Percentiles rank a stretch among this genome's conserved stretches.
phyloP scores from a whole-genome alignment of 192 early-diverging fungal species.

The Coemansia sp. region DNA sequence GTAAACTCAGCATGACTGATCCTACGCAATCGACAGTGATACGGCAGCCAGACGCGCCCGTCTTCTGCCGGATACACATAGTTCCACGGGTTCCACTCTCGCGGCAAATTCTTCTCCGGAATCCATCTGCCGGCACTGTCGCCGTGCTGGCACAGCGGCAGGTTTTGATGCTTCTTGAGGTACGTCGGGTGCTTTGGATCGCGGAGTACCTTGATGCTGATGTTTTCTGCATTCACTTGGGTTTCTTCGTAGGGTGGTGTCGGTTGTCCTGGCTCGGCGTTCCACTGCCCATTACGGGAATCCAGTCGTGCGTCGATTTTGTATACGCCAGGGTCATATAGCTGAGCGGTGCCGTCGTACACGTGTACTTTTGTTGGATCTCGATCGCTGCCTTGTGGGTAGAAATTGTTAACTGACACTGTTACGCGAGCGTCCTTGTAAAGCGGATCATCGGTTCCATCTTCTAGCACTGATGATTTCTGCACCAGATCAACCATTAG shows the following conservation, averaged over 20 bases:
- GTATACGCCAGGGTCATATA: constrained; percentile 37
- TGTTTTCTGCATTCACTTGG: not conserved
- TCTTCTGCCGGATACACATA: constrained; percentile 27
- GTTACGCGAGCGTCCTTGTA: constrained; percentile 23
- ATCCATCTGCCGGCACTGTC: constrained; percentile 30
- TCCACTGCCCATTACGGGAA: constrained; percentile 24
- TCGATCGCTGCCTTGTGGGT: not conserved
- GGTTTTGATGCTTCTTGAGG: constrained; percentile 21
- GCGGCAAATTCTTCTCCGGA: constrained; percentile 15
- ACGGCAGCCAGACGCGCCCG: constrained; percentile 31
- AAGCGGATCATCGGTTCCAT: constrained; percentile 11
- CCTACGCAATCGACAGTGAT: constrained; percentile 30
- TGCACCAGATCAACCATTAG: constrained; percentile 36
- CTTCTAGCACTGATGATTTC: not conserved
- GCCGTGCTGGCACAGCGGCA: constrained; percentile 19
- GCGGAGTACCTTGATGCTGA: not conserved
- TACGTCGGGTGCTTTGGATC: constrained; percentile 22
- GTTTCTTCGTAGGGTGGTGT: constrained; percentile 13
- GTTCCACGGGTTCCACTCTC: constrained; percentile 16
- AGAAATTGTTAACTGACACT: constrained; percentile 12
- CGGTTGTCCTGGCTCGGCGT: constrained; percentile 18
- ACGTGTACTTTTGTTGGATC: constrained; percentile 2
- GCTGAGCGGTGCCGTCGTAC: constrained; percentile 24
- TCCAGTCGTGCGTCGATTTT: constrained; percentile 33
- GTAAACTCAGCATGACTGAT: constrained; percentile 34